phyloP scores from a whole-genome alignment of 352 stramenopile genomes.

The Globisporangium nagaii region DNA sequence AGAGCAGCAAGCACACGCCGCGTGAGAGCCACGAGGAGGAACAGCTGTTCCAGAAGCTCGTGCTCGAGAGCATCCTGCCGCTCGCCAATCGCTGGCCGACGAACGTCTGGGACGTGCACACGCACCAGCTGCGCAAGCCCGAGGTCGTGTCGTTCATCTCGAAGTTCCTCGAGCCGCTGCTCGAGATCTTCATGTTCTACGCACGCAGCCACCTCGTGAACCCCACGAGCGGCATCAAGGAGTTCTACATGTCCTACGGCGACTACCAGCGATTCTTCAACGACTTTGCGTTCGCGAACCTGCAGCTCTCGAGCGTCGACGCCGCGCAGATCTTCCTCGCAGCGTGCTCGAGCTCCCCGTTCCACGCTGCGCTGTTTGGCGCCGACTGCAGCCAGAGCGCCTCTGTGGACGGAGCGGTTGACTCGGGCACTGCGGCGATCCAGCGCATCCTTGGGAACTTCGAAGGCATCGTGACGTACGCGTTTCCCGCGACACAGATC shows the following conservation, averaged over 20 bases:
- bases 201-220: constrained; percentile 49
- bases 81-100: constrained; percentile 52
- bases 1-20: constrained; percentile 20
- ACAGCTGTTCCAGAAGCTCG: constrained; percentile 43
- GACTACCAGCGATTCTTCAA: constrained; percentile 75
- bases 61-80: constrained; percentile 56
- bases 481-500: constrained; percentile 42
- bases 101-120: constrained; percentile 44
- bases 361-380: constrained; percentile 29
- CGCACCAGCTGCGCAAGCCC: constrained; percentile 29
- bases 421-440: constrained; percentile 21
- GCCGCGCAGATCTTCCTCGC: constrained; percentile 66
- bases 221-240: constrained; percentile 26
- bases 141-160: constrained; percentile 58
- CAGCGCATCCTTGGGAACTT: constrained; percentile 32
- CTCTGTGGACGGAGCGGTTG: background rate
- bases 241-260: constrained; percentile 64
- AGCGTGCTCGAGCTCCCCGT: constrained; percentile 46
- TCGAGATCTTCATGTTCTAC: constrained; percentile 80
- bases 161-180: constrained; percentile 58
- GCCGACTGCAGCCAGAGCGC: background rate
- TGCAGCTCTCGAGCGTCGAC: constrained; percentile 66
- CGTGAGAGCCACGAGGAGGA: constrained; percentile 45
- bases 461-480: constrained; percentile 44
- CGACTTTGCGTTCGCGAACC: constrained; percentile 66